Percentiles rank a stretch among this genome's conserved stretches.
Conservation (phyloP, 2,329 filamentous ascomycete genomes). For the Chaetomiaceae sp. region DNA sequence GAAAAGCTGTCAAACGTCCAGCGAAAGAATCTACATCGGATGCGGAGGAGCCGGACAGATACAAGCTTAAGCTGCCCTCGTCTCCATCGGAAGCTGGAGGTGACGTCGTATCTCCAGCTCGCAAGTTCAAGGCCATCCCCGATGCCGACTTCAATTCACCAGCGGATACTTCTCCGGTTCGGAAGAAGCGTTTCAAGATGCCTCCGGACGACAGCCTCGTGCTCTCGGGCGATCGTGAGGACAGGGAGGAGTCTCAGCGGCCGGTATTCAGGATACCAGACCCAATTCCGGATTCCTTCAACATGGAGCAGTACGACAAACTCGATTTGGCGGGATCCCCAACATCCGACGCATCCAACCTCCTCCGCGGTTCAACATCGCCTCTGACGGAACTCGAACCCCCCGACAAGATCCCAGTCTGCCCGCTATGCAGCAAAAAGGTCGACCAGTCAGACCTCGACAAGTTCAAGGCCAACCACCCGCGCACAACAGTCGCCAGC, state of each 20-base stretch:
- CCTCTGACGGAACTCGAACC: slow-evolving; percentile 12
- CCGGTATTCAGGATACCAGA: slow-evolving; percentile 15
- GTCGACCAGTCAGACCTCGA: slow-evolving; percentile 54
- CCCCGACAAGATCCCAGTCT: slow-evolving; percentile 36
- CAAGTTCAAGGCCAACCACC: slow-evolving; percentile 40
- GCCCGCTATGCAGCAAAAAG: slow-evolving; percentile 61
- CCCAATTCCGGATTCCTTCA: slow-evolving; percentile 2
- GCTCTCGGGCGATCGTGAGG: background rate
- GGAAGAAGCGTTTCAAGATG: slow-evolving; percentile 9
- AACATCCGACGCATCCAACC: background rate
- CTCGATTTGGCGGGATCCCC: background rate
- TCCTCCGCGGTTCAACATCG: slow-evolving; percentile 2
- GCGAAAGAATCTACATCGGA: slow-evolving; percentile 1
- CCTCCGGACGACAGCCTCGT: background rate
- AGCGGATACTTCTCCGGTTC: background rate
- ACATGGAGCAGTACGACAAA: background rate
- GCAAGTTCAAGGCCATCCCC: slow-evolving; percentile 7
- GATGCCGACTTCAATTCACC: background rate
- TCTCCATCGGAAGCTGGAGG: background rate
- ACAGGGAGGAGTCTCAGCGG: slow-evolving; percentile 7
- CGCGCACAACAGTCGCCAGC: slow-evolving; percentile 49
- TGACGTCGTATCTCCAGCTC: background rate
- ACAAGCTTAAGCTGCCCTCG: slow-evolving; percentile 1
- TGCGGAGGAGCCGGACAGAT: background rate
- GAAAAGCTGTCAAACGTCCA: background rate